Conservation (phyloP, 805 yeast species). For the Lachancea fermentati region DNA sequence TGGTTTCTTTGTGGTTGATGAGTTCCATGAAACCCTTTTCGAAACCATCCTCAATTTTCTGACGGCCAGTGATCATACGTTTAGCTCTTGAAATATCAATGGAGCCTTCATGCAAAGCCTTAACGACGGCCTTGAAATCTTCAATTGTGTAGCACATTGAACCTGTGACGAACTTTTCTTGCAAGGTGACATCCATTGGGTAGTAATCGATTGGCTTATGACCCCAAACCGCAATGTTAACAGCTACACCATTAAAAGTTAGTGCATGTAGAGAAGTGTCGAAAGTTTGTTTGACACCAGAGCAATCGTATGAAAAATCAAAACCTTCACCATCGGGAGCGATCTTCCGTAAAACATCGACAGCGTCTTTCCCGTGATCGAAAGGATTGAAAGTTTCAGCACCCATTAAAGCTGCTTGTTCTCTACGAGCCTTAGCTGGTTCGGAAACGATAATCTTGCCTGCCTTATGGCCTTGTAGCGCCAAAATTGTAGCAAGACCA, state of each 20-base stretch:
- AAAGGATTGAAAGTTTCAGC: slow-evolving; percentile 48
- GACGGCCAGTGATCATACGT: slow-evolving; percentile 49
- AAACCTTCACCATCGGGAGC: slow-evolving; percentile 43
- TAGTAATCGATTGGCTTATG: slow-evolving; percentile 41
- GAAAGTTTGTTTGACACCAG: slow-evolving; percentile 47
- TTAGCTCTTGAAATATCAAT: slow-evolving; percentile 41
- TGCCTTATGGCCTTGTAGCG: slow-evolving; percentile 46
- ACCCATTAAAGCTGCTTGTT: slow-evolving; percentile 42
- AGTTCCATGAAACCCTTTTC: slow-evolving; percentile 50
- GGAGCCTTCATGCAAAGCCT: slow-evolving; percentile 42
- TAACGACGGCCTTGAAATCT: slow-evolving; percentile 54
- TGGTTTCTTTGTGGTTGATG: slow-evolving; percentile 46
- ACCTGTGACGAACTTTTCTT: slow-evolving; percentile 52
- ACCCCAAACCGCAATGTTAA: slow-evolving; percentile 64
- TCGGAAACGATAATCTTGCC: slow-evolving; percentile 46
- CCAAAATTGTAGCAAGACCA: slow-evolving; percentile 54
- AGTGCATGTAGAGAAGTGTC: slow-evolving; percentile 46
- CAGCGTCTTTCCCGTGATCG: slow-evolving; percentile 33
- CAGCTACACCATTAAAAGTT: slow-evolving; percentile 50
- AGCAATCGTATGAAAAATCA: slow-evolving; percentile 48
- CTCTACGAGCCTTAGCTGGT: slow-evolving; percentile 44
- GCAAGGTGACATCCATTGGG: slow-evolving; percentile 51
- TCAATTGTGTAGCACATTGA: slow-evolving; percentile 54
- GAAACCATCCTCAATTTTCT: slow-evolving; percentile 45
- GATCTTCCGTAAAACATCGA: slow-evolving; percentile 35